phyloP scores from a whole-genome alignment of 2,329 filamentous ascomycete genomes.

The Diatrype stigma region DNA sequence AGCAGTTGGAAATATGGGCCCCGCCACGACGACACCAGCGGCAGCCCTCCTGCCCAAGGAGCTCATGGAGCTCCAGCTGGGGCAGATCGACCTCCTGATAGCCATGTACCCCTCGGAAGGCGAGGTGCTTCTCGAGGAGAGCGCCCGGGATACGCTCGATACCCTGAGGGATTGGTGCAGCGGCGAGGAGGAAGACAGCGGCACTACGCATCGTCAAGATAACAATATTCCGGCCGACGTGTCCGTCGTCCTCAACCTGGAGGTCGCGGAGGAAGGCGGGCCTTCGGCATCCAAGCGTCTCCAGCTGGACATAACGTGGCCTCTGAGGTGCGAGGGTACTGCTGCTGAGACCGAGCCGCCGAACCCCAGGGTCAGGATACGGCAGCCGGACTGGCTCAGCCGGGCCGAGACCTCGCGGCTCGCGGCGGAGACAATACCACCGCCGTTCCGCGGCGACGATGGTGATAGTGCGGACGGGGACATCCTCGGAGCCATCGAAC shows the following conservation, averaged over 20 bases:
- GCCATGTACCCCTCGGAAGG: constrained; percentile 46
- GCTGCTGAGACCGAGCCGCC: constrained; percentile 33
- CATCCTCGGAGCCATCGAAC: constrained; percentile 41
- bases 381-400: constrained; percentile 49
- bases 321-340: constrained; percentile 19
- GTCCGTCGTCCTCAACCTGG: constrained; percentile 23
- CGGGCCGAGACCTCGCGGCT: constrained; percentile 40
- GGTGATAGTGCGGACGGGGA: constrained; percentile 36
- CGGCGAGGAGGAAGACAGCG: too few species aligned
- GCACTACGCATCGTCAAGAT: not conserved
- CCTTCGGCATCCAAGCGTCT: constrained; percentile 11
- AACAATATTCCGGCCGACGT: constrained; percentile 3
- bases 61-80: constrained; percentile 43
- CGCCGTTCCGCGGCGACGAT: constrained; percentile 7
- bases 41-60: constrained; percentile 33
- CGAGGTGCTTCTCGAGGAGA: constrained; percentile 26
- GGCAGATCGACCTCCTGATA: constrained; percentile 46
- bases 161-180: constrained; percentile 8
- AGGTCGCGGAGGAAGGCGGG: constrained; percentile 11
- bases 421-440: constrained; percentile 32
- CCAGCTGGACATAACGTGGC: constrained; percentile 32
- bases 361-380: constrained; percentile 35
- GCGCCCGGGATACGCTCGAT: constrained; percentile 5
- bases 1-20: too few species aligned
- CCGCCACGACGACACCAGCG: not conserved